Base-by-base conservation (phyloP, 768 basidiomycete species). In the Auricularia cornea region DNA sequence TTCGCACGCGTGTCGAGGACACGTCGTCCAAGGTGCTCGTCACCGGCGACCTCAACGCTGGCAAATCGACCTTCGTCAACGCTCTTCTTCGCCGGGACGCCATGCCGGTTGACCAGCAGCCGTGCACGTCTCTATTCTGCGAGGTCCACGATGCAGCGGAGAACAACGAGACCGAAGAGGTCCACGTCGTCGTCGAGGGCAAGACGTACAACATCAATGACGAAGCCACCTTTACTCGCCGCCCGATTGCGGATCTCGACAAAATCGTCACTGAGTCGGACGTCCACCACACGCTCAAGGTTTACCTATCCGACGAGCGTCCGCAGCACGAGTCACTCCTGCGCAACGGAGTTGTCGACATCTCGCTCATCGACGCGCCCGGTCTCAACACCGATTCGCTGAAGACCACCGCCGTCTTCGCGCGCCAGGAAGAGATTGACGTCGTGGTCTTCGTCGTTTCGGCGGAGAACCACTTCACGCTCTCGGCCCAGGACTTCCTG, bases 51-150 rank as follows among this genome's bases (percentile, higher is more conserved):
- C 82, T 99, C 64, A 99, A 99, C 73, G 90, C 97, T 38, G 97
- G 97, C 70, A 99, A 99, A 76, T 97, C 94, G 23, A 98, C 97
- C 0, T 92, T 99, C 72, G 93, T 99, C 72, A 99, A 99, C 71
- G 92, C 96, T 3, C 80, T 99, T 35, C 84, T 99, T 3, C 82
- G 94, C 56, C 83, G 94, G 5, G 85, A 92, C 70, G 86, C 97
- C 52, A 92, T 99, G 89, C 94, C 97, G 8, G 88, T 95, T 64
- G 97, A 99, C 74, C 94, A 99, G 72, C 97, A 98, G 72, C 97
- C 97, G 3, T 92, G 94, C 74, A 99, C 97, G 0, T 94, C 94
- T 31, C 87, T 94, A 32, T 99, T 99, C 72, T 96, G 93, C 75
- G 94, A 98, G 75, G 97, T 99, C 1, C 90, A 92, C 67, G 92